phyloP scores from a whole-genome alignment of 1,284 basidiomycete genomes.

The Coniophora puteana region DNA sequence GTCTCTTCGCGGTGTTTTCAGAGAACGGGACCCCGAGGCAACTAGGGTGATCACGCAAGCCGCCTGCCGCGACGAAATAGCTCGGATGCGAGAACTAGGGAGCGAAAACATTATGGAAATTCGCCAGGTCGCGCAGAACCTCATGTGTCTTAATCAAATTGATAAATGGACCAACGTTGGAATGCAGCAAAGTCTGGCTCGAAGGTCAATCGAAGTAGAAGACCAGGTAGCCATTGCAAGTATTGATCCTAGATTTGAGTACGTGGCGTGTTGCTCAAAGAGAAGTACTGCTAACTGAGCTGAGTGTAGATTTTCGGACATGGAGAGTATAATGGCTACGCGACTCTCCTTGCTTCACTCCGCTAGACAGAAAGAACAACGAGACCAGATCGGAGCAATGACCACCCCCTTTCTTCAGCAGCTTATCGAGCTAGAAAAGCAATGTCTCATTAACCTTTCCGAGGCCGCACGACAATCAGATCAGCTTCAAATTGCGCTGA shows the following conservation, averaged over 20 bases:
- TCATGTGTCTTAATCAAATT: constrained; percentile 80
- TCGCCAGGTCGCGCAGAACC: constrained; percentile 56
- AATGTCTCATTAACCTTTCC: constrained; percentile 72
- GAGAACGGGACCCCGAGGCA: constrained; percentile 55
- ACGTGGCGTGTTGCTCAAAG: constrained; percentile 25
- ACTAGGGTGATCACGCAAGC: constrained; percentile 47
- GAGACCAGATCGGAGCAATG: constrained; percentile 70
- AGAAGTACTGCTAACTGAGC: constrained; percentile 6
- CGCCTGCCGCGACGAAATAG: constrained; percentile 59
- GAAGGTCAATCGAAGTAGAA: constrained; percentile 30
- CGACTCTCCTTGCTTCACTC: constrained; percentile 81
- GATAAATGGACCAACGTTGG: constrained; percentile 46
- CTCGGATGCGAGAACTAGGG: constrained; percentile 60
- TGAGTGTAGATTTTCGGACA: constrained; percentile 62
- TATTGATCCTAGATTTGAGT: constrained; percentile 65
- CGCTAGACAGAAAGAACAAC: constrained; percentile 58
- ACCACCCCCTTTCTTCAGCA: constrained; percentile 49
- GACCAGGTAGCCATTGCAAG: constrained; percentile 42
- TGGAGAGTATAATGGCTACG: constrained; percentile 80
- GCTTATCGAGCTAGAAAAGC: constrained; percentile 63
- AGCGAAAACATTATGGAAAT: constrained; percentile 78
- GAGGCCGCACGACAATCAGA: constrained; percentile 68
- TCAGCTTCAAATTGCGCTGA: constrained; percentile 81
- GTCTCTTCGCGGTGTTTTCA: constrained; percentile 74
- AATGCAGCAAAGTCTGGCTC: constrained; percentile 34